Evolutionary conservation across 1,284 basidiomycete species (phyloP), one percentile per base, ranked within the genome.

Genomic region (Chalciporus sp.): DNA sequence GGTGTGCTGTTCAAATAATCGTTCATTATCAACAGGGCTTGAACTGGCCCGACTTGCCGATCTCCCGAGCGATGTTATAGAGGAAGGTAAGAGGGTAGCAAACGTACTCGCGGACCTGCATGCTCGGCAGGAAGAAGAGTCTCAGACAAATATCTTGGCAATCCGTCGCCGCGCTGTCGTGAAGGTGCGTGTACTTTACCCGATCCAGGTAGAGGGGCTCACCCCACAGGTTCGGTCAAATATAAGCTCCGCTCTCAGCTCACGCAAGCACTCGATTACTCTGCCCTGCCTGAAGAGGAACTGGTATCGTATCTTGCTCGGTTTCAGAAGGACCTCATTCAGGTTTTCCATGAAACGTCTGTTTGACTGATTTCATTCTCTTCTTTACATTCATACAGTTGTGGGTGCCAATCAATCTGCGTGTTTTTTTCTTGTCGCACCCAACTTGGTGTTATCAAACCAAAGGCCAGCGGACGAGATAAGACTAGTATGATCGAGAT

Each of bases 31-130:
- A 42, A 43, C 41, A 88, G 94, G 94, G 2, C 75, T 97, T 10
- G 90, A 95, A 60, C 80, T 95, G 23, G 93, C 94, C 14, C 82
- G 83, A 44, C 79, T 95, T 1, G 93, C 92, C 0, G 88, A 94
- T 64, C 75, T 97, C 0, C 94, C 94, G 0, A 60, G 69, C 0
- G 80, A 88, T 43, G 83, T 94, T 7, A 67, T 93, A 44, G 58
- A 62, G 1, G 85, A 87, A 65, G 87, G 82, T 7, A 78, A 72
- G 53, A 74, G 82, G 52, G 82, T 93, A 0, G 82, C 92, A 1
- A 73, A 74, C 11, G 75, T 74, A 17, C 78, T 96, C 7, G 74
- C 78, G 3, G 79, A 80, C 17, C 68, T 88, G 14, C 85, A 92
- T 52, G 76, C 79, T 2, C 77, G 75, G 52, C 75, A 82, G 57